Base-by-base conservation (phyloP, 202 grass and related monocot genomes). In the Schoenoplectus triqueter region DNA sequence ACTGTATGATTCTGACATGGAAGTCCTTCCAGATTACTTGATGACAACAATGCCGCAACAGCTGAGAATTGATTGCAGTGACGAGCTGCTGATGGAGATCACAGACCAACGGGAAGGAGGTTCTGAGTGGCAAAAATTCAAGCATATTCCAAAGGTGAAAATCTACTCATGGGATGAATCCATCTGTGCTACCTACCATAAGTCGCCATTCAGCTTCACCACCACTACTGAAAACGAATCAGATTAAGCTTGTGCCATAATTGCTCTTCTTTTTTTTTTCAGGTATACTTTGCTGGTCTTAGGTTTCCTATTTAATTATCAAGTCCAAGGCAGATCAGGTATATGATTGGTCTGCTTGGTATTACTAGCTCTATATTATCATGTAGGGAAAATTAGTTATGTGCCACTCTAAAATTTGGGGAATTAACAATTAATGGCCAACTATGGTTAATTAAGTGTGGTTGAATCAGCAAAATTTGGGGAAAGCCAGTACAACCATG, bases 81-180 rank as follows among this genome's bases (percentile, higher is more conserved):
- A 60, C 42, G 6, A 88, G 20, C 48, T 88, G 17, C 0, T 82
- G 10, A 0, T 40, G 10, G 69, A 84, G 47, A 21, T 83, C 15
- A 31, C 44, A 22, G 42, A 1, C 18, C 60, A 48, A 64, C 20
- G 64, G 84, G 70, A 77, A 63, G 5, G 42, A 6, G 48, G 48
- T 46, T 59, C 71, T 19, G 71, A 88, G 62, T 79, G 86, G 71
- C 6, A 42, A 6, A 88, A 88, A 46, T 82, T 84, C 4, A 69
- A 84, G 31, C 31, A 31, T 31, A 31, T 31, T 31, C 31, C 31
- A 31, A 31, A 31, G 31, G 31, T 31, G 31, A 31, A 74, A 22
- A 52, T 63, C 10, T 83, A 66, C 31, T 49, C 80, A 39, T 0
- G 6, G 2, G 7, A 54, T 52, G 20, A 31, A 11, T 31, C n/a